phyloP scores from a whole-genome alignment of 164 flowering plant genomes.

The Chloranthus sessilifolius region DNA sequence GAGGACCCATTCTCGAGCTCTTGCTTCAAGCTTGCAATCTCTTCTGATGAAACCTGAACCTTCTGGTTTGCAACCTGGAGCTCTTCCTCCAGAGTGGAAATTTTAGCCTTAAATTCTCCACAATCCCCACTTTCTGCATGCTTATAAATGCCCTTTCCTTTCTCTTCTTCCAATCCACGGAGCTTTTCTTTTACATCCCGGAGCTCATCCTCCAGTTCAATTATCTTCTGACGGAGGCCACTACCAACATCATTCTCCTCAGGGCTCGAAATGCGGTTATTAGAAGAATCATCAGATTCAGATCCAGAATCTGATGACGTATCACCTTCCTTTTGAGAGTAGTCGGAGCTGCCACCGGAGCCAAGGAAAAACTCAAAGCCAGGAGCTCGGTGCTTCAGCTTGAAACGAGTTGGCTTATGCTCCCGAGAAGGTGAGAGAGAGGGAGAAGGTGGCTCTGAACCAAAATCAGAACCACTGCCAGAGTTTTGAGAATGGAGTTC shows the following conservation, averaged over 20 bases:
- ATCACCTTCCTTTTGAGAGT: slow-evolving; percentile 42
- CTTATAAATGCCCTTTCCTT: slow-evolving; percentile 17
- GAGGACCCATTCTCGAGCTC: slow-evolving; percentile 32
- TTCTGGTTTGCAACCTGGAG: slow-evolving; percentile 35
- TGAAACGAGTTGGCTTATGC: slow-evolving; percentile 24
- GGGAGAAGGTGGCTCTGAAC: slow-evolving; percentile 40
- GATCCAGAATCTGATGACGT: slow-evolving; percentile 45
- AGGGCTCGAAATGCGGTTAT: slow-evolving; percentile 32
- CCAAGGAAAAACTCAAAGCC: slow-evolving; percentile 84
- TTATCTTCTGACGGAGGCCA: slow-evolving; percentile 31
- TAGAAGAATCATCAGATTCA: slow-evolving; percentile 59
- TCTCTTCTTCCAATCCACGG: slow-evolving; percentile 30
- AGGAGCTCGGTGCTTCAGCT: slow-evolving; percentile 55
- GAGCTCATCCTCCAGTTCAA: slow-evolving; percentile 57
- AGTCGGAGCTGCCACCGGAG: slow-evolving; percentile 46
- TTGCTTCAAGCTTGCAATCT: slow-evolving; percentile 36
- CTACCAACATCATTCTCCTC: slow-evolving; percentile 26
- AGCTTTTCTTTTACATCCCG: slow-evolving; percentile 50
- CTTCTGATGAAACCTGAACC: slow-evolving; percentile 38
- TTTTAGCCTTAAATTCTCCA: slow-evolving; percentile 24
- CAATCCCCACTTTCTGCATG: slow-evolving; percentile 20
- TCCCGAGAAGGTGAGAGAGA: slow-evolving; percentile 39
- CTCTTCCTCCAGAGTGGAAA: slow-evolving; percentile 45
- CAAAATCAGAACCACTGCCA: slow-evolving; percentile 38
- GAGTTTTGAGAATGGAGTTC: slow-evolving; percentile 70